phyloP scores from a whole-genome alignment of 805 yeast genomes.

The Candida nonsorbophila region DNA sequence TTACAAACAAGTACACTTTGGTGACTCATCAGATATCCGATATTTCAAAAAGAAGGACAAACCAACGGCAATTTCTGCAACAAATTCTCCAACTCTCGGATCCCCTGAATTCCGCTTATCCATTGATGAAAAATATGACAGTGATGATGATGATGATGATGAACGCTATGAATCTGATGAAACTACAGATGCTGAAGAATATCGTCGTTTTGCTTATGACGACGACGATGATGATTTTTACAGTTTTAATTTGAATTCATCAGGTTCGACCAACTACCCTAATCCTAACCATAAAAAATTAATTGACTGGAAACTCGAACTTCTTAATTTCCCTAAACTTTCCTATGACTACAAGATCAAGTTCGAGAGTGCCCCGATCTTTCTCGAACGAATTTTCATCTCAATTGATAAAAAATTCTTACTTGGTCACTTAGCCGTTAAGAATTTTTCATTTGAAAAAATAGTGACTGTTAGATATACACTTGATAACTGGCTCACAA shows the following conservation, averaged over 20 bases:
- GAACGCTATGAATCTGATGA: conserved; percentile 11
- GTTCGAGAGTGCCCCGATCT: conserved; percentile 38
- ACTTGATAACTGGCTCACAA: conserved; percentile 72
- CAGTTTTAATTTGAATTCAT: conserved; percentile 8
- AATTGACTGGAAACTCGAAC: conserved; percentile 42
- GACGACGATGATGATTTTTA: conserved; percentile 5
- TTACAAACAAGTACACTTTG: conserved; percentile 75
- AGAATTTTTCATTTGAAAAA: conserved; percentile 67
- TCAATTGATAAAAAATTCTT: conserved; percentile 53
- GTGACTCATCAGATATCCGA: conserved; percentile 45
- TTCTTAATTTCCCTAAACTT: conserved; percentile 37
- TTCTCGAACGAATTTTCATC: conserved; percentile 60
- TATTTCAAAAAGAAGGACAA: conserved; percentile 69
- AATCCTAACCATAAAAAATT: conserved; percentile 12
- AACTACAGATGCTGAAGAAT: conserved; percentile 4
- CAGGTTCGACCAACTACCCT: conserved; percentile 13
- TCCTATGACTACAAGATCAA: conserved; percentile 43
- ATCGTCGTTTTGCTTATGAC: neutral
- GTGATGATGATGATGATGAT: conserved; percentile 17
- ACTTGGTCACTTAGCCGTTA: conserved; percentile 73
- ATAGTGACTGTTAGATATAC: conserved; percentile 68
- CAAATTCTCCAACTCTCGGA: conserved; percentile 48
- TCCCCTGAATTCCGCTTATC: conserved; percentile 11
- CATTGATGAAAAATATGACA: conserved; percentile 14
- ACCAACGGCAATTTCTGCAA: conserved; percentile 72